Evolutionary conservation across 2,329 filamentous ascomycete species (phyloP).

Genomic region (Fusarium musae): DNA sequence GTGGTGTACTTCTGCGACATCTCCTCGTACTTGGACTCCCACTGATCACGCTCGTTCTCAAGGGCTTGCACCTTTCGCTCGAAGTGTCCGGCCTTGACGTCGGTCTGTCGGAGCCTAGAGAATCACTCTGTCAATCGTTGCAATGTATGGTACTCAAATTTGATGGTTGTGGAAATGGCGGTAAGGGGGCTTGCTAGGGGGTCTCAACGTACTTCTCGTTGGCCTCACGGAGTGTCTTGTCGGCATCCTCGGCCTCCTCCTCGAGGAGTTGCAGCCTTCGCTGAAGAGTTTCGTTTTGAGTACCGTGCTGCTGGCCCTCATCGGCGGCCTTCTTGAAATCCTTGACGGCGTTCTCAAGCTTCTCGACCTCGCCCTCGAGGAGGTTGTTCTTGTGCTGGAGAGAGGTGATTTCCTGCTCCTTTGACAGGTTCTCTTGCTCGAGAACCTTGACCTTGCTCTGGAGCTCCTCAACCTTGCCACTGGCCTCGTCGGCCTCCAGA

Average conservation of each 20-base stretch:
- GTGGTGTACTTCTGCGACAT: constrained; percentile 89
- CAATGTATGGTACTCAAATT: background rate
- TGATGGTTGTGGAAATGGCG: constrained; percentile 36
- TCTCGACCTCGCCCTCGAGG: constrained; percentile 91
- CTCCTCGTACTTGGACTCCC: constrained; percentile 98
- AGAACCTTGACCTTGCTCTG: constrained; percentile 87
- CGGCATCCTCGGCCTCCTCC: constrained; percentile 96
- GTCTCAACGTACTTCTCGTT: constrained; percentile 89
- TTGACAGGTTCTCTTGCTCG: constrained; percentile 93
- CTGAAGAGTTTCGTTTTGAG: constrained; percentile 91
- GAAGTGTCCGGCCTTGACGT: constrained; percentile 98
- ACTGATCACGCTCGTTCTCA: constrained; percentile 89
- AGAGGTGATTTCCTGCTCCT: constrained; percentile 98
- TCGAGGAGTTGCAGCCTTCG: constrained; percentile 95
- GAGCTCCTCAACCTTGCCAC: constrained; percentile 85
- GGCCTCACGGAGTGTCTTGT: constrained; percentile 94
- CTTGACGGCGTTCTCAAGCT: constrained; percentile 85
- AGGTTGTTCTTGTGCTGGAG: constrained; percentile 94
- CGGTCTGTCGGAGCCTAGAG: constrained; percentile 92
- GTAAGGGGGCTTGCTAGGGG: constrained; percentile 32
- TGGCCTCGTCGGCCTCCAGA: constrained; percentile 88
- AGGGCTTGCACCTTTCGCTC: constrained; percentile 99
- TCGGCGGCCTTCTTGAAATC: constrained; percentile 88
- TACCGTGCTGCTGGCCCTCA: constrained; percentile 83
- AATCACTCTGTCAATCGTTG: constrained; percentile 30